Conservation (phyloP, 164 flowering plant genomes). For the Tinospora cordifolia region DNA sequence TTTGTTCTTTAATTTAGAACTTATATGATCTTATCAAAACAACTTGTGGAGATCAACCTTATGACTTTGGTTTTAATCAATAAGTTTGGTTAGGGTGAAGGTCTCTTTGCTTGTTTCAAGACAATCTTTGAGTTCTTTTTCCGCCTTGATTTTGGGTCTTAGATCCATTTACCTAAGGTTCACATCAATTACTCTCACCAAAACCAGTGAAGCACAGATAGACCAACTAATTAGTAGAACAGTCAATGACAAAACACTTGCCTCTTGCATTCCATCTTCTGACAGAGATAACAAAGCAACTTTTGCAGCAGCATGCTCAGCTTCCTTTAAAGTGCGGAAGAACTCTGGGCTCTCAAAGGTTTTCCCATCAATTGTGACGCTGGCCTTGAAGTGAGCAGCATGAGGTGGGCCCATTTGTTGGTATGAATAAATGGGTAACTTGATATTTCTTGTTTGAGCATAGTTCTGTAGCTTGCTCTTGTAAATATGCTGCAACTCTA, state of each 20-base stretch:
- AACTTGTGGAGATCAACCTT: no score
- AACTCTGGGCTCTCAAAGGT: slow-evolving; percentile 42
- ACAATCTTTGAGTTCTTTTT: no score
- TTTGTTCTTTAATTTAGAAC: no score
- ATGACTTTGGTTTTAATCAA: no score
- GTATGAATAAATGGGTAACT: slow-evolving; percentile 41
- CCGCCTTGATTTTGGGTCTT: no score
- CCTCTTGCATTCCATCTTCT: slow-evolving; percentile 37
- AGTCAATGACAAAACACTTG: slow-evolving; percentile 14
- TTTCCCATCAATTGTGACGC: slow-evolving; percentile 49
- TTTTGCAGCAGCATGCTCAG: slow-evolving; percentile 74
- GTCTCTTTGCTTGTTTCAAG: no score
- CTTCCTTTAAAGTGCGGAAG: slow-evolving; percentile 50
- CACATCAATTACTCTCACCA: not conserved
- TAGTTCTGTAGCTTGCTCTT: slow-evolving; percentile 54
- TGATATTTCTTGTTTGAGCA: slow-evolving; percentile 38
- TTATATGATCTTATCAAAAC: no score
- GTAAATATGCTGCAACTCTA: slow-evolving; percentile 28
- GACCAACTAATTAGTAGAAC: slow-evolving; percentile 7
- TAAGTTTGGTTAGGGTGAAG: no score
- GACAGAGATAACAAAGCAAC: slow-evolving; percentile 48
- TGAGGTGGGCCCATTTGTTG: slow-evolving; percentile 57
- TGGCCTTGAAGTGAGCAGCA: slow-evolving; percentile 47
- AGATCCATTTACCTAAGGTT: no score
- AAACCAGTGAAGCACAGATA: not conserved